Percentiles rank a stretch among this genome's conserved stretches.
phyloP scores from a whole-genome alignment of 192 early-diverging fungal species.

The Mortierella antarctica region DNA sequence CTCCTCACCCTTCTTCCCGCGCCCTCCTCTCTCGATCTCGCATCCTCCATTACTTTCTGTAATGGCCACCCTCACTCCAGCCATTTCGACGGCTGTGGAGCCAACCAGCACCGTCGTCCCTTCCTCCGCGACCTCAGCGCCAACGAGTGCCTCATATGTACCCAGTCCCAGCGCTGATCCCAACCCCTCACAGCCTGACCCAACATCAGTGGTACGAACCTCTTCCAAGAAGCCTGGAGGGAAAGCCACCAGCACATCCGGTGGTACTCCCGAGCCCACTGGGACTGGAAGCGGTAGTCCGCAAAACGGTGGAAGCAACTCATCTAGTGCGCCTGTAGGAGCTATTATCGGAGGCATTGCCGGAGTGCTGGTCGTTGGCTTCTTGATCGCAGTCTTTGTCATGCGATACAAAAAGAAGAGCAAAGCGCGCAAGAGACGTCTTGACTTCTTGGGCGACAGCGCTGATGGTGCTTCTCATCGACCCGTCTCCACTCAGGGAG shows the following conservation, averaged over 20 bases:
- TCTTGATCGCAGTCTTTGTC: constrained; percentile 33
- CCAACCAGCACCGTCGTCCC: too few species aligned
- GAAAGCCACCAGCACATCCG: neutral
- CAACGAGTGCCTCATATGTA: too few species aligned
- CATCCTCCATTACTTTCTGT: too few species aligned
- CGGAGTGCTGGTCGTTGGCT: constrained; percentile 30
- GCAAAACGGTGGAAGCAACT: neutral
- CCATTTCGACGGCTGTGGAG: too few species aligned
- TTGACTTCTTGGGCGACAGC: constrained; percentile 20
- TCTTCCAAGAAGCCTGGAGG: neutral
- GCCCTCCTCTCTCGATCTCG: too few species aligned
- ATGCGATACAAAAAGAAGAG: constrained; percentile 37
- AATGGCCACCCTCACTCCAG: too few species aligned
- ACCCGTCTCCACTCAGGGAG: neutral
- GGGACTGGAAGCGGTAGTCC: neutral
- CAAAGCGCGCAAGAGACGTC: constrained; percentile 31
- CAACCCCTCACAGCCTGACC: neutral
- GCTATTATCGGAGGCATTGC: constrained; percentile 28
- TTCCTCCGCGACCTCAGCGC: too few species aligned
- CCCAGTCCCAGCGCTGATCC: neutral
- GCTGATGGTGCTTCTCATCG: constrained; percentile 3
- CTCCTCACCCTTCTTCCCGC: too few species aligned
- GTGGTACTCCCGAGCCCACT: neutral
- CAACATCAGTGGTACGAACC: neutral
- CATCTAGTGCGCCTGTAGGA: constrained; percentile 1